Conservation (phyloP, 768 basidiomycete genomes). For the Tylopilus balloui region DNA sequence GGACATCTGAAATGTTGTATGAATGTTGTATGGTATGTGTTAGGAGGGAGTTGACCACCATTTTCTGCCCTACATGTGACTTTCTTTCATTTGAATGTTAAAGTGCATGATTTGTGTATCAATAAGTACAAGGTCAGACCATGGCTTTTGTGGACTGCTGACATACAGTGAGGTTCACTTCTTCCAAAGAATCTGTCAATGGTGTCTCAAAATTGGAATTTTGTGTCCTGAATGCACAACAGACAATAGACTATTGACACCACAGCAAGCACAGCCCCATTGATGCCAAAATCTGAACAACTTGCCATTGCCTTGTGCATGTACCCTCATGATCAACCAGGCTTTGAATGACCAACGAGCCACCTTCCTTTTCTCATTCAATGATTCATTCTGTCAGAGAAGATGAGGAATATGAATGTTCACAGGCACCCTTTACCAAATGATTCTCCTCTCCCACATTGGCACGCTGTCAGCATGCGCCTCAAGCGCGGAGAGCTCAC, state of each 20-base stretch:
- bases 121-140: no score
- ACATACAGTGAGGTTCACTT: not conserved
- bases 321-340: not conserved
- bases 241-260: not conserved
- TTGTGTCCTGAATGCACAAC: not conserved
- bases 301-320: constrained; percentile 14
- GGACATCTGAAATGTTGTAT: no score
- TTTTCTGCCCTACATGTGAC: no score
- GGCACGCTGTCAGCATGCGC: constrained; percentile 1
- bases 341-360: not conserved
- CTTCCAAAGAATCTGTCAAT: not conserved
- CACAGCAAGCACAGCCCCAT: constrained; percentile 8
- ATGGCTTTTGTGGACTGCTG: not conserved
- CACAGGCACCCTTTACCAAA: constrained; percentile 20
- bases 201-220: not conserved
- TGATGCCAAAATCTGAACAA: constrained; percentile 4
- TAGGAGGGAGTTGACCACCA: no score
- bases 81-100: no score
- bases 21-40: no score
- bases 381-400: constrained; percentile 7
- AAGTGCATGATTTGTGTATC: no score
- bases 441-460: constrained; percentile 19
- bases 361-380: constrained; percentile 3
- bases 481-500: constrained; percentile 9
- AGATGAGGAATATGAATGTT: constrained; percentile 7